These are phyloP conservation scores for Clonostachys byssicola DNA, from an alignment of 2,329 filamentous ascomycete genomes.

Conservation along the genomic window DNA sequence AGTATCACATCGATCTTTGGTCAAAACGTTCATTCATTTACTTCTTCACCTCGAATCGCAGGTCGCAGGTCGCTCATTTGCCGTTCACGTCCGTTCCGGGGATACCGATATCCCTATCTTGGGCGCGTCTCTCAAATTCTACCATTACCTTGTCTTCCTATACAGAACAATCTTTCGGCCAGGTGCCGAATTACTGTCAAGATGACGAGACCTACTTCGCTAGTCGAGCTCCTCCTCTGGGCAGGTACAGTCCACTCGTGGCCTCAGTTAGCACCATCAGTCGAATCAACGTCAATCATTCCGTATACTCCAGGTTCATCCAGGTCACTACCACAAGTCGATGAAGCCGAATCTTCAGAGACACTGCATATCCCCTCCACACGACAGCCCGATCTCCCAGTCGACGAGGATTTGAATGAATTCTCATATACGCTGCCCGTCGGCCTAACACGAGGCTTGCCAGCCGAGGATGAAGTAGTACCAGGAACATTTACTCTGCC, in stretches of 20 bases:
- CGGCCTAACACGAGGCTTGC: background rate
- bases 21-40: no score
- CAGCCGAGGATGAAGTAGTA: constrained; percentile 2
- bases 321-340: background rate
- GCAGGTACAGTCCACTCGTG: background rate
- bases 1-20: no score
- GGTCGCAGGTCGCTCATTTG: no score
- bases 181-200: background rate
- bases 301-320: no score
- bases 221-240: background rate
- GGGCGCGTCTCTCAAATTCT: no score
- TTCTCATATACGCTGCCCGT: background rate
- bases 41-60: no score
- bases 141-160: no score
- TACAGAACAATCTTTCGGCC: no score
- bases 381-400: background rate
- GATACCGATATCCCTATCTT: no score
- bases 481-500: constrained; percentile 17
- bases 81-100: no score
- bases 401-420: background rate
- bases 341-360: background rate
- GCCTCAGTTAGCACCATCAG: background rate
- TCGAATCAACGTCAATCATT: background rate
- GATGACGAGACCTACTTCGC: background rate
- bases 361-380: background rate